Base-by-base conservation (phyloP, 2,329 filamentous ascomycete genomes). In the Xylaria sp. region DNA sequence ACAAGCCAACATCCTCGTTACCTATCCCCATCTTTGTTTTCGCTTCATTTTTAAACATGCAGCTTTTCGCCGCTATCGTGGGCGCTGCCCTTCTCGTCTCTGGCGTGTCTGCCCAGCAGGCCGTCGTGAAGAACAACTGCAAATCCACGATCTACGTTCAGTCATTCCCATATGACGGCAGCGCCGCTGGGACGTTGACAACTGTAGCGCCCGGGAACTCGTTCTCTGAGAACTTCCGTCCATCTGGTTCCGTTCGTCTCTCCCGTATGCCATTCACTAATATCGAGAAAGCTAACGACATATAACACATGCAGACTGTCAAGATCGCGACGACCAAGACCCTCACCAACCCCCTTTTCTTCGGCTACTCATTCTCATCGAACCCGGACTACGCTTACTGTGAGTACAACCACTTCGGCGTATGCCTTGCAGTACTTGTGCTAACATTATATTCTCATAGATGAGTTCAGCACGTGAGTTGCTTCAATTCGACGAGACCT, bases 261-360 rank as follows among this genome's bases (percentile, higher is more conserved):
- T 1, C 28, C 28, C 31, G 15, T 15, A 12, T 9, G 1, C 23
- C 44, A 13, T 8, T 3, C 18, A 18, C 41, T 13, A 23, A 34
- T 7, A 59, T 12, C 23, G 5, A n/a, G 25, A 8, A 59, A 68
- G 44, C 70, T 74, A 65, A 73, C 69, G 41, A n/a, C 46, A 34
- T 57, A 58, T 54, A 58, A 60, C 81, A 57, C 48, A 60, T 41
- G 59, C 57, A 82, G 81, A 83, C 82, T 58, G 73, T 84, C 55
- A 84, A 84, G 77, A 76, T 84, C 63, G 80, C 79, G 41, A 82
- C 73, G 48, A 79, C 75, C 70, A 81, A 76, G 76, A 80, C 78
- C 25, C 78, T 84, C 7, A 70, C 69, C 59, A 72, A 57, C 28
- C 81, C 81, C 1, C 78, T 84, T 5, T 83, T 82, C 77, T 80